Base-by-base conservation (phyloP, 352 stramenopile species). In the Saprolegnia diclina region DNA sequence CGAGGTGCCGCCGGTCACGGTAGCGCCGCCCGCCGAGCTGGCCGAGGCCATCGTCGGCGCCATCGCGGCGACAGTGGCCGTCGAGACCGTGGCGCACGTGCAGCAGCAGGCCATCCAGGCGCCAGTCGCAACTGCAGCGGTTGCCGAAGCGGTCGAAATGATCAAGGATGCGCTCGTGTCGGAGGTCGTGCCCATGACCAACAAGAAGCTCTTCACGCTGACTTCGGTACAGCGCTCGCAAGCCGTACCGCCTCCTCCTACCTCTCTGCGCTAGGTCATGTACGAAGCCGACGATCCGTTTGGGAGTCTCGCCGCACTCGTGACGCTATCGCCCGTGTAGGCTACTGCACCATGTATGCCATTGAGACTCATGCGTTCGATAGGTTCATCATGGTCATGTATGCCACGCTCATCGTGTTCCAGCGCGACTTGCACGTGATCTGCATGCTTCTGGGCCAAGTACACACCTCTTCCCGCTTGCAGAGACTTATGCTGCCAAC, bases 351-450 rank as follows among this genome's bases (percentile, higher is more conserved):
- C 21, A 64, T 48, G 1, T 24, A 22, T 24, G 19, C 35, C 24
- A 11, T 10, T 18, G 10, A 10, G 18, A 7, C 38, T 40, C 10
- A 65, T 35, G 6, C 50, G 19, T 4, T 56, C 2, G 18, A 14
- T 73, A 94, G 86, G 55, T 94, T 92, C 71, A 77, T 94, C 69
- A 82, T 90, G 71, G 85, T 94, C 73, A 90, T 90, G 77, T 90
- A 90, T 74, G 67, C 80, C 56, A 93, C 87, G 63, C 72, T 92
- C 42, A 74, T 93, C 24, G 74, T 79, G 11, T 92, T 88, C 59
- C 85, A 92, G 76, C 80, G 87, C 54, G 87, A 94, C 67, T 68
- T 94, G 45, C 80, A 92, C 75, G 84, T 74, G 53, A 82, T 91
- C 37, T 77, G 72, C 18, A 80, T 92, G 73, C 74, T 93, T 42